Conservation (phyloP, 1,284 basidiomycete species). For the Rhodotorula sp. region DNA sequence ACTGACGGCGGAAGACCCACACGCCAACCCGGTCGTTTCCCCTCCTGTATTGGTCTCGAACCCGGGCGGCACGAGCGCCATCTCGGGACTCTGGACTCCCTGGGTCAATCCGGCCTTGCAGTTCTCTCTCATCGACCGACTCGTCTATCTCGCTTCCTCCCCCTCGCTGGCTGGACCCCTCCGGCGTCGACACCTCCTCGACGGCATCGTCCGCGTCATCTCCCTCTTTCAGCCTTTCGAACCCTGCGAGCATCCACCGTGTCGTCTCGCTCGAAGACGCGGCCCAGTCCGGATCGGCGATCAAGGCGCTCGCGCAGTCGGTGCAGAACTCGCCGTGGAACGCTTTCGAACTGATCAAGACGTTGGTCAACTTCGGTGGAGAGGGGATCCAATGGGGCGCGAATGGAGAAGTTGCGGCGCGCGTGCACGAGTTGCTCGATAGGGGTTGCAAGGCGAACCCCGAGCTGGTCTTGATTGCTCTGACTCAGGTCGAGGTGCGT, state of each 20-base stretch:
- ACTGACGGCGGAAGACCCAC: conserved; percentile 1
- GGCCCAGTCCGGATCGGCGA: conserved; percentile 65
- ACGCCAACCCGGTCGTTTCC: conserved; percentile 11
- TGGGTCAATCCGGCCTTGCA: conserved; percentile 87
- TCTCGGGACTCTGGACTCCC: conserved; percentile 47
- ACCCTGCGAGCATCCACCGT: conserved; percentile 66
- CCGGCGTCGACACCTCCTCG: background rate
- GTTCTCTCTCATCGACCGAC: conserved; percentile 78
- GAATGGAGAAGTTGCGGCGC: conserved; percentile 17
- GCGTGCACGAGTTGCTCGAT: conserved; percentile 76
- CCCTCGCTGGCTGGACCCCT: conserved; percentile 56
- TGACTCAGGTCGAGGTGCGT: conserved; percentile 83
- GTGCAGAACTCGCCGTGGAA: conserved; percentile 93
- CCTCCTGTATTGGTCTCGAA: conserved; percentile 19
- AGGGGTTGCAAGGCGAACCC: conserved; percentile 89
- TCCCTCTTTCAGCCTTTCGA: conserved; percentile 90
- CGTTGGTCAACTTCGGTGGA: conserved; percentile 72
- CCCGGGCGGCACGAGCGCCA: conserved; percentile 28
- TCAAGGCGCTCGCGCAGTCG: conserved; percentile 76
- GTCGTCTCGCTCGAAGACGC: conserved; percentile 85
- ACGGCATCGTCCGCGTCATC: conserved; percentile 44
- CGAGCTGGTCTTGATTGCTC: conserved; percentile 88
- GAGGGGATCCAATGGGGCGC: background rate
- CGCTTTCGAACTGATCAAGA: conserved; percentile 83
- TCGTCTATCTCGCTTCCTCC: conserved; percentile 64